Percentiles rank a stretch among this genome's conserved stretches.
Evolutionary conservation across 805 yeast species (phyloP).

Genomic region (Candida silvatica): DNA sequence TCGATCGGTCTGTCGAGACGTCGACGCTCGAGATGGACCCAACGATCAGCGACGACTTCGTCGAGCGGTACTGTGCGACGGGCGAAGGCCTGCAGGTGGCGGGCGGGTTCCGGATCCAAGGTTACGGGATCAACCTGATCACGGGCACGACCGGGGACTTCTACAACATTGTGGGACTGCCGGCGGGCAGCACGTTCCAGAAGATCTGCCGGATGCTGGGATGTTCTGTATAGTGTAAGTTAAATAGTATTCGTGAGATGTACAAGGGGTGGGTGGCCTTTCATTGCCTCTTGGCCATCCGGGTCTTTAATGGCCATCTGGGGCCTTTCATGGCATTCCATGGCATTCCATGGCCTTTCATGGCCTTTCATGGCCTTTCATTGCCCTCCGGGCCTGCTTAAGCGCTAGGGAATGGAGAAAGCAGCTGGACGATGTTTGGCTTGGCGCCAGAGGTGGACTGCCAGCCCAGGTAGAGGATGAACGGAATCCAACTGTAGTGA

Average conservation of each 20-base stretch:
- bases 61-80: slow-evolving; percentile 53
- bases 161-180: slow-evolving; percentile 83
- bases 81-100: slow-evolving; percentile 80
- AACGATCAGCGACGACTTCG: slow-evolving; percentile 40
- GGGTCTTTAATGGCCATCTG: no score
- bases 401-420: slow-evolving; percentile 76
- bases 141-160: slow-evolving; percentile 67
- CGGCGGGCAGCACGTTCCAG: slow-evolving; percentile 48
- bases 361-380: no score
- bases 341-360: no score
- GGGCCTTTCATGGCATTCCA: no score
- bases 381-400: slow-evolving; percentile 26
- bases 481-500: slow-evolving; percentile 97
- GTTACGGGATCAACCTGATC: slow-evolving; percentile 58
- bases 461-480: slow-evolving; percentile 88
- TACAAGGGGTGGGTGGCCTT: no score
- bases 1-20: slow-evolving; percentile 14
- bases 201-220: slow-evolving; percentile 12
- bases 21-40: slow-evolving; percentile 31
- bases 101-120: slow-evolving; percentile 88
- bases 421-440: slow-evolving; percentile 69
- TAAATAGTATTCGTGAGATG: no score
- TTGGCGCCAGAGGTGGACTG: slow-evolving; percentile 70
- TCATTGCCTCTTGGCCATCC: no score
- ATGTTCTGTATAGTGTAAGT: slow-evolving; percentile 1